Base-by-base conservation (phyloP, 1,284 basidiomycete species). In the Somion occarium region DNA sequence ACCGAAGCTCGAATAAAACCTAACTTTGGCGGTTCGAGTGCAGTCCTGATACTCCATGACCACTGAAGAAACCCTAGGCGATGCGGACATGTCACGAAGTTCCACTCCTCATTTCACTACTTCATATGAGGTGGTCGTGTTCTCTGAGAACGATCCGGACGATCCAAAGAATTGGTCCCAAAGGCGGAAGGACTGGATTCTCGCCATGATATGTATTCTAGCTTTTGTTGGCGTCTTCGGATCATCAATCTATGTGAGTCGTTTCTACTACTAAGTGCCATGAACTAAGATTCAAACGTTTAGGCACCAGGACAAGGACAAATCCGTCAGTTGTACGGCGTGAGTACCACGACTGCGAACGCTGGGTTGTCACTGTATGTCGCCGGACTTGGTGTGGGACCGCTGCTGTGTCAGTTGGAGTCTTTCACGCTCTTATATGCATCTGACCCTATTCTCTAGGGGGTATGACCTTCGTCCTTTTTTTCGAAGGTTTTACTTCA, bases 151-250 rank as follows among this genome's bases (percentile, higher is more conserved):
- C 46, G 69, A 70, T 46, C 66, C 64, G 7, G 62, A 66, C 41
- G 65, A 71, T 58, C 68, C 68, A 2, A 61, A 65, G 45, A 69
- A 70, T 41, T 71, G 65, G 64, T 59, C 58, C 1, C 56, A 58
- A 11, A 15, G 43, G 12, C 63, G 61, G 51, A 61, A 63, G 25
- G 65, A 63, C 63, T 59, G 62, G 57, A 22, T 39, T 7, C 19
- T 58, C 13, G 24, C 19, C 12, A 49, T 43, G 24, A 34, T 61
- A 13, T 59, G 58, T 38, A 3, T 54, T 0, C 44, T 59, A 3
- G 51, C 57, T 3, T 59, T 61, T 24, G 30, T 42, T 18, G 52
- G 53, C 0, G 59, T 56, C 13, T 57, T 61, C 39, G 60, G 60
- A 3, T 60, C 60, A 12, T 60, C 60, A 11, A 43, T 47, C 25